These are phyloP conservation scores for Ceratocystis destructans DNA, from an alignment of 2,329 filamentous ascomycete genomes.

Conservation along the genomic window DNA sequence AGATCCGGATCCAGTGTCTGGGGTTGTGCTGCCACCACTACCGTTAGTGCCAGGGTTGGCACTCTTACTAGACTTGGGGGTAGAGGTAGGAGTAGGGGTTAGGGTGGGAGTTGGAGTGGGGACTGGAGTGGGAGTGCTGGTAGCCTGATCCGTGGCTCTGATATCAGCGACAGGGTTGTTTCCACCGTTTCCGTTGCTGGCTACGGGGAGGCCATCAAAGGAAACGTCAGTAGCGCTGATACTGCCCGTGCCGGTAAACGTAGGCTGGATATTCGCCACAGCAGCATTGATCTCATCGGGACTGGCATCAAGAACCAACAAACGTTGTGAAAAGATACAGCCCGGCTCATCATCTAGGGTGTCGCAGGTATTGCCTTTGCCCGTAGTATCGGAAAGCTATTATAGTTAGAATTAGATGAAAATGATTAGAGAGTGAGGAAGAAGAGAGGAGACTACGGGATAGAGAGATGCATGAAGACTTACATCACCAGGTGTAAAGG, in stretches of 20 bases:
- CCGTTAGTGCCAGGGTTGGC: neutral
- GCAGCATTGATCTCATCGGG: conserved; percentile 38
- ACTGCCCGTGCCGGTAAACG: conserved; percentile 26
- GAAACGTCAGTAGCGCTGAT: conserved; percentile 24
- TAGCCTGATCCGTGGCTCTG: neutral
- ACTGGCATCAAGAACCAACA: conserved; percentile 41
- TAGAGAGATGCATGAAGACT: conserved; percentile 22
- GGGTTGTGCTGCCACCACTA: too few species aligned
- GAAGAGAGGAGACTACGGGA: neutral
- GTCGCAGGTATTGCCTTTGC: conserved; percentile 33
- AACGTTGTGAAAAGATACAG: conserved; percentile 40
- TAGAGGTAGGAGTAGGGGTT: conserved; percentile 9
- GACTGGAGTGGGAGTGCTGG: neutral
- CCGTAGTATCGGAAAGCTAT: conserved; percentile 21
- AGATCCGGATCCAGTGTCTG: neutral
- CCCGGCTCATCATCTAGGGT: conserved; percentile 33
- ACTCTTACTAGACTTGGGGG: neutral
- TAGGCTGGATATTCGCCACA: conserved; percentile 28
- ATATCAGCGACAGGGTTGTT: neutral
- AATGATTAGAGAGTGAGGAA: neutral
- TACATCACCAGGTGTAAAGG: conserved; percentile 47
- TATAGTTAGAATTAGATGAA: neutral
- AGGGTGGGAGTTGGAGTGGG: neutral
- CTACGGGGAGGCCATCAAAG: conserved; percentile 22
- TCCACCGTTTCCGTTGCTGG: conserved; percentile 13